Evolutionary conservation across 1,284 basidiomycete genomes (phyloP).

Genomic region (Papiliotrema laurentii): DNA sequence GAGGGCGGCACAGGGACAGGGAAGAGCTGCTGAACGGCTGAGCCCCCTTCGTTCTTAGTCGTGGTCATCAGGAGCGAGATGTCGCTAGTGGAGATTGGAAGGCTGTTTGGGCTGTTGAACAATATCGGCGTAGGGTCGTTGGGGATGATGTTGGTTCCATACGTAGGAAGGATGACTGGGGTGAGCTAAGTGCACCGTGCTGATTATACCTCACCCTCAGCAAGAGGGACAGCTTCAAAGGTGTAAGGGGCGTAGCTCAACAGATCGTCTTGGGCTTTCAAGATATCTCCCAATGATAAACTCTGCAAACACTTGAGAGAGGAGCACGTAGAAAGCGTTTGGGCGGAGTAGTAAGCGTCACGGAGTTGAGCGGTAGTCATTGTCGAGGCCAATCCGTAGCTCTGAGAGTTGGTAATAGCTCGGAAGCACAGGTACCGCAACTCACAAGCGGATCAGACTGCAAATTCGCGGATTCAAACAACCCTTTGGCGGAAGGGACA

Average conservation of each 20-base stretch:
- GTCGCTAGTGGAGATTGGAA: conserved; percentile 57
- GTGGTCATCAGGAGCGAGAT: conserved; percentile 62
- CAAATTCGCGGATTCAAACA: conserved; percentile 70
- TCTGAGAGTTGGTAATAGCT: conserved; percentile 51
- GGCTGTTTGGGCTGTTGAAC: conserved; percentile 58
- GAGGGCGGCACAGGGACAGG: conserved; percentile 49
- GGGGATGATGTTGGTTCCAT: conserved; percentile 24
- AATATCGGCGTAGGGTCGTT: conserved; percentile 58
- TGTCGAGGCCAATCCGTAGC: conserved; percentile 64
- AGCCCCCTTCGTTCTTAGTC: conserved; percentile 64
- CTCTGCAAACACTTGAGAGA: conserved; percentile 53
- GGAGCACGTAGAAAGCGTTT: conserved; percentile 39
- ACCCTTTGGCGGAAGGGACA: conserved; percentile 58
- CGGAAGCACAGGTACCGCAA: conserved; percentile 1
- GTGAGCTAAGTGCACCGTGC: background rate
- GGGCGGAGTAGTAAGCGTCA: conserved; percentile 53
- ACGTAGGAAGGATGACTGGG: conserved; percentile 37
- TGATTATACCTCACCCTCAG: conserved; percentile 30
- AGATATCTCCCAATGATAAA: conserved; percentile 55
- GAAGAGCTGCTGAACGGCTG: conserved; percentile 54
- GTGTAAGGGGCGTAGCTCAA: conserved; percentile 39
- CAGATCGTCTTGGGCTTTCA: conserved; percentile 54
- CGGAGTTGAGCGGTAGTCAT: conserved; percentile 58
- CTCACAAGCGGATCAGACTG: conserved; percentile 81
- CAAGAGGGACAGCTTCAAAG: conserved; percentile 22